These are phyloP conservation scores for Lepraria neglecta DNA, from an alignment of 495 filamentous ascomycete species.

Conservation along the genomic window DNA sequence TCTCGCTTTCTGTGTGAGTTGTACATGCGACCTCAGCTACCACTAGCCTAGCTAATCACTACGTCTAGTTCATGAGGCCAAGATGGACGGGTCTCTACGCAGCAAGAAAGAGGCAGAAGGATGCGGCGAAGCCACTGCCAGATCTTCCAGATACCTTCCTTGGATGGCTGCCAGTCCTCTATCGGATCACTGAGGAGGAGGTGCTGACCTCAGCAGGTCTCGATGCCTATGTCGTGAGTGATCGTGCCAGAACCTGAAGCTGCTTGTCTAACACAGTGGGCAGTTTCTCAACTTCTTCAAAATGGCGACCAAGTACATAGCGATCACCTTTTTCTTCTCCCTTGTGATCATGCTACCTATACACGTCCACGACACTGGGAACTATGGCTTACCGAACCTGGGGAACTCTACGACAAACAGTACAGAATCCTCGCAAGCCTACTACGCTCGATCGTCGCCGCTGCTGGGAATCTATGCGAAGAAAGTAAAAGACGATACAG, in stretches of 20 bases:
- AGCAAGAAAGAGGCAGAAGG: constrained; percentile 66
- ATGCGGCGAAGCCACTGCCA: constrained; percentile 67
- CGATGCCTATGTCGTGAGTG: constrained; percentile 88
- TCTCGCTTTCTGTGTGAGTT: constrained; percentile 55
- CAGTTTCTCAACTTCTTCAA: constrained; percentile 92
- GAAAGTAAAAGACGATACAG: neutral
- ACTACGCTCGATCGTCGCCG: neutral
- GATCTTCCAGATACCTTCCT: constrained; percentile 80
- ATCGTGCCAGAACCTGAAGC: neutral
- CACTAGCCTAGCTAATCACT: neutral
- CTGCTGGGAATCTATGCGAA: neutral
- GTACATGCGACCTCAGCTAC: neutral
- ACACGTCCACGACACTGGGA: constrained; percentile 61
- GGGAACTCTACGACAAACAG: constrained; percentile 23
- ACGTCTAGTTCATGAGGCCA: constrained; percentile 62
- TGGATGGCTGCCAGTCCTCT: constrained; percentile 91
- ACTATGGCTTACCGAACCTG: constrained; percentile 38
- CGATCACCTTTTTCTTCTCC: constrained; percentile 71
- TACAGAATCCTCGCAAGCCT: constrained; percentile 7
- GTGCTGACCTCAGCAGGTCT: constrained; percentile 85
- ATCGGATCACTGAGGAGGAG: constrained; percentile 80
- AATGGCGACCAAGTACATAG: constrained; percentile 80
- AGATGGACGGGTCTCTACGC: constrained; percentile 92
- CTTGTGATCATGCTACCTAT: constrained; percentile 76
- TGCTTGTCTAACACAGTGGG: neutral